A percentile compares a stretch with the other conserved stretches of the same genome.
Conservation (phyloP, 2,329 filamentous ascomycete species). For the Amylocarpus encephaloides region DNA sequence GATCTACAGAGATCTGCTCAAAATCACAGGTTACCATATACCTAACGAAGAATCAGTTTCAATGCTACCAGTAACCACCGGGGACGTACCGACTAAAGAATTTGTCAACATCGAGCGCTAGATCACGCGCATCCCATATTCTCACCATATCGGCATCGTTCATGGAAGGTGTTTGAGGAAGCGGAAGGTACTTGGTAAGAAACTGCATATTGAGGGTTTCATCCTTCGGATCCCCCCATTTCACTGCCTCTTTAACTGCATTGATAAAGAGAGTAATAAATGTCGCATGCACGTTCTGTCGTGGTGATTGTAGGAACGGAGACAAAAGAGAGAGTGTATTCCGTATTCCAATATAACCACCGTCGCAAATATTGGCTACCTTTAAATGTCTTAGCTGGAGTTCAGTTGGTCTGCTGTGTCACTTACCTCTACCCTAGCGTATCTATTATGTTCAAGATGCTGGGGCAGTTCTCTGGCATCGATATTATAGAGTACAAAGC, state of each 20-base stretch:
- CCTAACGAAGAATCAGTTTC: background rate
- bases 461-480: constrained; percentile 25
- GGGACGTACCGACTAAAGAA: constrained; percentile 14
- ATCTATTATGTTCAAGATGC: constrained; percentile 16
- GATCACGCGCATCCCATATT: background rate
- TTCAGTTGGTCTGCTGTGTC: background rate
- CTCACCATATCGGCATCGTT: constrained; percentile 3
- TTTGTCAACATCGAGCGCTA: constrained; percentile 11
- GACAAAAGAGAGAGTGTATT: constrained; percentile 27
- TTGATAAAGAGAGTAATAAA: constrained; percentile 37
- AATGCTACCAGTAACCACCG: background rate
- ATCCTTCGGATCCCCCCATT: background rate
- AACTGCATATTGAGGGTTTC: background rate
- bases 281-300: constrained; percentile 35
- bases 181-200: constrained; percentile 12
- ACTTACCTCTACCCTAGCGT: constrained; percentile 37
- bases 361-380: constrained; percentile 37
- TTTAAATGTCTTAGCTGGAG: constrained; percentile 15
- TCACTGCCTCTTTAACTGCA: constrained; percentile 22
- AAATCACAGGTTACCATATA: background rate
- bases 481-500: constrained; percentile 29
- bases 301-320: constrained; percentile 31
- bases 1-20: background rate
- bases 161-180: background rate
- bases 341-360: constrained; percentile 30